Percentiles rank a stretch among this genome's conserved stretches.
Evolutionary conservation across 2,329 filamentous ascomycete genomes (phyloP).

Genomic region (Claviceps sorghi): DNA sequence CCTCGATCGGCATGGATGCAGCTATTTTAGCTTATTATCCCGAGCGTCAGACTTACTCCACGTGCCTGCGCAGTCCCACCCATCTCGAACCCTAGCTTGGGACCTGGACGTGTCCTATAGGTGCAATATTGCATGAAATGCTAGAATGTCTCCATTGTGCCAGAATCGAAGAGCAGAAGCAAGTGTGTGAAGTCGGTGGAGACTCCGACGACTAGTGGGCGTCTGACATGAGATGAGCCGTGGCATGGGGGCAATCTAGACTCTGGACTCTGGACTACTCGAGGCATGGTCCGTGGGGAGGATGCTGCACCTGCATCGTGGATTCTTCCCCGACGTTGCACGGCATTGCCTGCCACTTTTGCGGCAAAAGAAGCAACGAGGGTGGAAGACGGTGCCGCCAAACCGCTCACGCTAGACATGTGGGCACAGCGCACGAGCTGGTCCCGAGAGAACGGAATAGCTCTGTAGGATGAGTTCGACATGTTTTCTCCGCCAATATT

Average conservation of each 20-base stretch:
- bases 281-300: slow-evolving; percentile 5
- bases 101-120: background rate
- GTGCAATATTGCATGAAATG: background rate
- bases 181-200: background rate
- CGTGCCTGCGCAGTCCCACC: slow-evolving; percentile 4
- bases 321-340: slow-evolving; percentile 8
- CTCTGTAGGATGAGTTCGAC: background rate
- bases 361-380: background rate
- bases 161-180: background rate
- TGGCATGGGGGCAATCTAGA: background rate
- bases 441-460: slow-evolving; percentile 8
- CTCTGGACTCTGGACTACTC: background rate
- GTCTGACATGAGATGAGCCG: slow-evolving; percentile 8
- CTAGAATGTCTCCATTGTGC: background rate
- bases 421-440: slow-evolving; percentile 4
- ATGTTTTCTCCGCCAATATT: background rate
- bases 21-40: slow-evolving; percentile 1
- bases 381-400: background rate
- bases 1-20: background rate
- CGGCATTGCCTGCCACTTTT: slow-evolving; percentile 3
- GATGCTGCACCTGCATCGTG: slow-evolving; percentile 3
- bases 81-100: slow-evolving; percentile 1
- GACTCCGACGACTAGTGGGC: background rate
- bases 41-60: slow-evolving; percentile 7
- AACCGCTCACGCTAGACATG: background rate